These are phyloP conservation scores for Globisporangium parvum DNA, from an alignment of 352 stramenopile genomes.

Conservation along the genomic window DNA sequence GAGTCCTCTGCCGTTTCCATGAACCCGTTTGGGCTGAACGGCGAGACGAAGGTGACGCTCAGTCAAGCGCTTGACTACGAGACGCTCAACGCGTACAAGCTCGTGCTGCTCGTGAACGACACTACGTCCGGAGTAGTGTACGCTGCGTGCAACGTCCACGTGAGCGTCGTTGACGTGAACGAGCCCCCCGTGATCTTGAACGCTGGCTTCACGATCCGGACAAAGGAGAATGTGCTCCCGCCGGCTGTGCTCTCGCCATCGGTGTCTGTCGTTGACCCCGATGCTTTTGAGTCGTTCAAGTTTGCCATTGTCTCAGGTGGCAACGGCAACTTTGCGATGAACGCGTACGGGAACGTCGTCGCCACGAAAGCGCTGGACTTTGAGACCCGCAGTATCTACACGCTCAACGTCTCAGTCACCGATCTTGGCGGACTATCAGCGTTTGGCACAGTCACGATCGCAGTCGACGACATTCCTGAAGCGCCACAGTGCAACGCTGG, in stretches of 20 bases:
- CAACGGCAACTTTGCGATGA: conserved; percentile 31
- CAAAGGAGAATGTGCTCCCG: conserved; percentile 36
- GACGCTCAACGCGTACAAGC: conserved; percentile 6
- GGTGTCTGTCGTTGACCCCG: conserved; percentile 28
- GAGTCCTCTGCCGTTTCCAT: background rate
- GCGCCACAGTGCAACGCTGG: conserved; percentile 23
- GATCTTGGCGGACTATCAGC: conserved; percentile 32
- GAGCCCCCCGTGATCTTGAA: conserved; percentile 32
- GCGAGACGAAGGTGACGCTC: conserved; percentile 17
- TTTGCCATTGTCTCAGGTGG: conserved; percentile 31
- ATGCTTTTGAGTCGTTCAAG: conserved; percentile 39
- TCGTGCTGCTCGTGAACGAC: conserved; percentile 25
- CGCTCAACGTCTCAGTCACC: conserved; percentile 30
- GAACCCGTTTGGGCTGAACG: conserved; percentile 8
- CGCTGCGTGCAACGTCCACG: conserved; percentile 28
- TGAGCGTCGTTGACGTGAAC: conserved; percentile 46
- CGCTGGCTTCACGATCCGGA: conserved; percentile 12
- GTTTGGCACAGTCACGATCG: conserved; percentile 20
- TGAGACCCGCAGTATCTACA: conserved; percentile 27
- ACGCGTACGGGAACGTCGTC: conserved; percentile 34
- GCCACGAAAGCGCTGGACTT: conserved; percentile 32
- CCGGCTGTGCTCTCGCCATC: conserved; percentile 23
- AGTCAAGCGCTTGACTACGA: conserved; percentile 25
- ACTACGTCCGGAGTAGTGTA: conserved; percentile 4
- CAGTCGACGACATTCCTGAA: conserved; percentile 36